Base-by-base conservation (phyloP, 2,329 filamentous ascomycete species). In the Fulvia fulva region DNA sequence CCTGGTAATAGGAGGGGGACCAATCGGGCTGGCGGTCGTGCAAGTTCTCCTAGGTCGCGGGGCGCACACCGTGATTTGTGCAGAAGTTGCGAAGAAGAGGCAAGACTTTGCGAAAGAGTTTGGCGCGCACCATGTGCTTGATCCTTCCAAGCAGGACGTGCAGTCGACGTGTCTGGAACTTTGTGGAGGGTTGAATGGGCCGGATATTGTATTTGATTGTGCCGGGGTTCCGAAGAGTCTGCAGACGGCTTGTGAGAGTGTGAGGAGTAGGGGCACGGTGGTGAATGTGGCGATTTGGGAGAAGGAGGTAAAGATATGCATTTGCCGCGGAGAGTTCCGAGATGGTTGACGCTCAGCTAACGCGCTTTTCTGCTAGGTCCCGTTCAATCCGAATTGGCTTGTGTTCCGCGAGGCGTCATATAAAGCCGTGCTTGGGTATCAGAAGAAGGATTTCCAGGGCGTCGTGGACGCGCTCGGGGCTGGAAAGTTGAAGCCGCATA, bases 251-350 rank as follows among this genome's bases (percentile, higher is more conserved):
- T 64, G 82, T 78, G 70, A 76, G 21, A 76, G 80, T 0, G 79
- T 84, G 2, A 75, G 78, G 51, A 75, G 78, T 0, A 75, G 80
- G 34, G 85, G 84, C 0, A 82, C 81, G 0, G 76, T 88, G 0
- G 78, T 87, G 1, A 87, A 87, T 60, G 78, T 87, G n/a, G 83
- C 85, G 0, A 82, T 87, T 2, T 87, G 83, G 83, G 83, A 85
- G 65, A 82, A 78, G 54, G 74, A 62, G 45, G 76, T 54, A 28
- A 54, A 26, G 51, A 25, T 25, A 51, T 21, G 49, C 49, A 25
- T 22, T 4, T n/a, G 19, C 8, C 22, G 30, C 19, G 8, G 12
- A 26, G 3, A n/a, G n/a, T n/a, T n/a, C 28, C 14, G 21, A 5
- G 16, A 11, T 32, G 23, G 19, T 37, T 14, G 30, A 34, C 5